Percentiles rank a stretch among this genome's conserved stretches.
phyloP scores from a whole-genome alignment of 169 alveolate species.

The Plasmodium knowlesi region DNA sequence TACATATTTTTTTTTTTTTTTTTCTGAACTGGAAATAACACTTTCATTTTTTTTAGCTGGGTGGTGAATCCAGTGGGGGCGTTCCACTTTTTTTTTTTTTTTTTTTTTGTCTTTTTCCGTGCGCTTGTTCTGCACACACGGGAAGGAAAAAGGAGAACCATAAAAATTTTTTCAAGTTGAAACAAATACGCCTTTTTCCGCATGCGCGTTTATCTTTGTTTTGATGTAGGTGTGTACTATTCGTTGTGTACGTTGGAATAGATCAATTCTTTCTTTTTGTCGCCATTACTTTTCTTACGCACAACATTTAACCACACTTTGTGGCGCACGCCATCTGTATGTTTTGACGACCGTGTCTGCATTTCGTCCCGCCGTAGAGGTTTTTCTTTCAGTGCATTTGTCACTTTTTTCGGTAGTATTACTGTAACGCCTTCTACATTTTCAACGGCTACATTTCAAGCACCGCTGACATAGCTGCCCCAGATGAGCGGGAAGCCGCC shows the following conservation, averaged over 20 bases:
- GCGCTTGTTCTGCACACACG: slow-evolving; percentile 14
- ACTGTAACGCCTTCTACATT: background rate
- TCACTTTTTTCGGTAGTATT: background rate
- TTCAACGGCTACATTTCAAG: no score
- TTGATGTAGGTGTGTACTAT: background rate
- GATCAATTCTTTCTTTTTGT: background rate
- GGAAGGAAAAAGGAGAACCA: background rate
- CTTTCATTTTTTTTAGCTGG: background rate
- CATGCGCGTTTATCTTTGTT: background rate
- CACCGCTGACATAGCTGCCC: background rate
- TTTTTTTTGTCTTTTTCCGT: background rate
- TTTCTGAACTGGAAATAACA: slow-evolving; percentile 24
- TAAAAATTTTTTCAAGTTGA: background rate
- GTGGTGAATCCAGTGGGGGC: background rate
- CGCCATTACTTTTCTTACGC: no score
- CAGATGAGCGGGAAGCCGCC: slow-evolving; percentile 32
- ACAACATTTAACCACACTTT: background rate
- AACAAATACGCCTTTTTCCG: background rate
- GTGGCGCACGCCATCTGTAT: background rate
- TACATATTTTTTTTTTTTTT: slow-evolving; percentile 6
- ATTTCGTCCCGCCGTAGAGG: background rate
- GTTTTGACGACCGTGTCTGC: background rate
- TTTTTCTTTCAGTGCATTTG: background rate
- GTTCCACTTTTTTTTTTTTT: background rate
- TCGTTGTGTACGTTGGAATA: background rate